Base-by-base conservation (phyloP, 257 asterid species). In the Solanum ossicruentum region DNA sequence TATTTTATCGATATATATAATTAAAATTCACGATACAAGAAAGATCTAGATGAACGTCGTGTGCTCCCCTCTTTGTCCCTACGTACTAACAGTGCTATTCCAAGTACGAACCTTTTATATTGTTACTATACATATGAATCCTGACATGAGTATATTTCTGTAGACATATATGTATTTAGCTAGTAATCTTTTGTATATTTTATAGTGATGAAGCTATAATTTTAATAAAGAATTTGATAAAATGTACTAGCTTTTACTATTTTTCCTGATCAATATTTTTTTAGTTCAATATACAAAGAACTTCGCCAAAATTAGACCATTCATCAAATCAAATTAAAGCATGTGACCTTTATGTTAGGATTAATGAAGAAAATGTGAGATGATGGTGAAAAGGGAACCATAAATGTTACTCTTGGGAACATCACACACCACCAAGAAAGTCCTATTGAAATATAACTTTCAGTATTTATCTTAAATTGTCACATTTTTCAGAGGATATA, bases 391-490 rank as follows among this genome's bases (percentile, higher is more conserved):
- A 72, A 72, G 80, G 80, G 57, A 45, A 72, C 55, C 57, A 72
- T 72, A 72, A 57, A 72, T 73, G 81, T 47, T 85, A 80, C 36
- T 20, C 85, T 86, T 75, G 86, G 89, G 86, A 87, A 85, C 88
- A 81, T 87, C 88, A 58, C 43, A 41, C 73, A 11, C 13, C 63
- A 13, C 41, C 56, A 39, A 57, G 54, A 41, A 39, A 80, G 13
- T 80, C 80, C 7, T 72, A 45, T 6, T 45, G 10, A 45, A 72
- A 45, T 11, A 12, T 56, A 72, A 72, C 45, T 7, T 72, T 45
- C 28, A 43, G 36, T 82, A 79, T 15, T 79, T 55, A 51, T 13
- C 84, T 67, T 36, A 11, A 75, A 85, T 45, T 67, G 61, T 79
- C 55, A 80, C 80, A 67, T n/a, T 8, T 57, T 57, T 16, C 8